Evolutionary conservation across 495 filamentous ascomycete species (phyloP).

Genomic region (Cercophora scortea): DNA sequence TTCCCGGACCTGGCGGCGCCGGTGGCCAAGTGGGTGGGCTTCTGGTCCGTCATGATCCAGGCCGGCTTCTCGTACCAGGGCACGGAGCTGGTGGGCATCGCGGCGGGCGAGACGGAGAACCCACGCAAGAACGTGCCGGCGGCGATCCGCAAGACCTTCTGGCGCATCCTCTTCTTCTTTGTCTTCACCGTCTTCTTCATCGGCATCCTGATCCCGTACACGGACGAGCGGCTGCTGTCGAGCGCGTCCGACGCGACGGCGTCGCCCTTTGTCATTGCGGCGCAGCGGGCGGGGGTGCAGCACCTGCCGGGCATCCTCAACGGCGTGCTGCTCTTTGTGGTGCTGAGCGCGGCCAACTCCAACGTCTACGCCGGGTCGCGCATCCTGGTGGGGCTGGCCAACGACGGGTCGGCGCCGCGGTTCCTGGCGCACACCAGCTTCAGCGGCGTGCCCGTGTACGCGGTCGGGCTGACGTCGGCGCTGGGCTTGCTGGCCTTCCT

Average conservation of each 20-base stretch:
- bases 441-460: slow-evolving; percentile 34
- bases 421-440: slow-evolving; percentile 32
- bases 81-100: slow-evolving; percentile 57
- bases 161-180: slow-evolving; percentile 59
- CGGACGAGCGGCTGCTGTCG: slow-evolving; percentile 41
- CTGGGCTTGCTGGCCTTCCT: slow-evolving; percentile 48
- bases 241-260: slow-evolving; percentile 45
- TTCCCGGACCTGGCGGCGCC: slow-evolving; percentile 23
- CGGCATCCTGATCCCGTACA: slow-evolving; percentile 55
- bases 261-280: slow-evolving; percentile 66
- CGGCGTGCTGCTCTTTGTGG: slow-evolving; percentile 57
- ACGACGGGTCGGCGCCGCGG: slow-evolving; percentile 52
- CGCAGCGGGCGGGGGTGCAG: slow-evolving; percentile 53
- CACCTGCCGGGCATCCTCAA: slow-evolving; percentile 66
- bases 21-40: slow-evolving; percentile 38
- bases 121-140: slow-evolving; percentile 49
- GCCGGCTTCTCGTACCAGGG: slow-evolving; percentile 43
- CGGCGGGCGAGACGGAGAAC: slow-evolving; percentile 57
- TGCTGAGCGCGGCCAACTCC: slow-evolving; percentile 48
- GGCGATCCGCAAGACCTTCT: slow-evolving; percentile 47
- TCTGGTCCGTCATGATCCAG: slow-evolving; percentile 39
- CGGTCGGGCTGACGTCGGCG: slow-evolving; percentile 32
- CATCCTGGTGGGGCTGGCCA: slow-evolving; percentile 54
- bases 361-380: slow-evolving; percentile 56
- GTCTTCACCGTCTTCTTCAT: slow-evolving; percentile 59